Conservation (phyloP, 345 rosid species). For the Populus pruinosa region DNA sequence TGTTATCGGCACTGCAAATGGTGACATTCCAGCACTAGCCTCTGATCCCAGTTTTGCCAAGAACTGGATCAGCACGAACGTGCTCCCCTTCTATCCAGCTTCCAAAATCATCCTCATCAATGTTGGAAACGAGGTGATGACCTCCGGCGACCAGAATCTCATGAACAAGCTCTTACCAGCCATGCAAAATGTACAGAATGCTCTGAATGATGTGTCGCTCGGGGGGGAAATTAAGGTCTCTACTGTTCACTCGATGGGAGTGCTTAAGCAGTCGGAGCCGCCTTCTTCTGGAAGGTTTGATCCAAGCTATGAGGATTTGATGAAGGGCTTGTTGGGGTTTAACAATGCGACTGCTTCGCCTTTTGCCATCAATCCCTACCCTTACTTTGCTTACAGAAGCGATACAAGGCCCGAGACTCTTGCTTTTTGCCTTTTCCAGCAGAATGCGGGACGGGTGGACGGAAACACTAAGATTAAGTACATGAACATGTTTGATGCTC, state of each 20-base stretch:
- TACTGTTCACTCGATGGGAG: slow-evolving; percentile 74
- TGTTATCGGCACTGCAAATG: slow-evolving; percentile 72
- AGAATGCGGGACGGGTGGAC: slow-evolving; percentile 70
- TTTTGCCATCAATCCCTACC: slow-evolving; percentile 76
- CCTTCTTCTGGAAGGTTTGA: slow-evolving; percentile 66
- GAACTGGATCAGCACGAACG: slow-evolving; percentile 74
- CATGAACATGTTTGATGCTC: slow-evolving; percentile 98
- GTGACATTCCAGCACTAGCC: slow-evolving; percentile 74
- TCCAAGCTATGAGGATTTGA: slow-evolving; percentile 43
- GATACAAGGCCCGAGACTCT: slow-evolving; percentile 79
- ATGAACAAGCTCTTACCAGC: slow-evolving; percentile 72
- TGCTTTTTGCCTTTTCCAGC: slow-evolving; percentile 78
- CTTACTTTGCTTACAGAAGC: slow-evolving; percentile 68
- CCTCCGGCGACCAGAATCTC: slow-evolving; percentile 43
- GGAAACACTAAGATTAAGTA: slow-evolving; percentile 64
- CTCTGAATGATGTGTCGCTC: slow-evolving; percentile 55
- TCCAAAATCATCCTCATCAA: slow-evolving; percentile 74
- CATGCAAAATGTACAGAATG: slow-evolving; percentile 70
- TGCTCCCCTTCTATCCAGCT: slow-evolving; percentile 75
- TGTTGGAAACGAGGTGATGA: slow-evolving; percentile 86
- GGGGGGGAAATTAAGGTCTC: slow-evolving; percentile 76
- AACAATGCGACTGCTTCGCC: slow-evolving; percentile 72
- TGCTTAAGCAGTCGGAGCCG: slow-evolving; percentile 64
- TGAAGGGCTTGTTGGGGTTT: slow-evolving; percentile 65
- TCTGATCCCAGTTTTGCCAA: slow-evolving; percentile 70